phyloP scores from a whole-genome alignment of 345 rosid genomes.

The Boechera retrofracta region DNA sequence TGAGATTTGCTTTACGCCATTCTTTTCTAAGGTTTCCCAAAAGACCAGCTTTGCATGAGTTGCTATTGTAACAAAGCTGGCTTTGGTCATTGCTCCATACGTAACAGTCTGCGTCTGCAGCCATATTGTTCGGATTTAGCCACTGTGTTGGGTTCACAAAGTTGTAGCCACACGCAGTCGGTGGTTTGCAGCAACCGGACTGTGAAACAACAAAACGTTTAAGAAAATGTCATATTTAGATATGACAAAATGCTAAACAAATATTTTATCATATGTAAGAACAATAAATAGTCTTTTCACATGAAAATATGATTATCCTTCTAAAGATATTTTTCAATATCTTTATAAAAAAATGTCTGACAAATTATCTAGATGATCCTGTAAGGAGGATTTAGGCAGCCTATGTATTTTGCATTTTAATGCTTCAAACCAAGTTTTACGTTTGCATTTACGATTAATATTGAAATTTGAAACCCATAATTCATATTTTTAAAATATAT shows the following conservation, averaged over 20 bases:
- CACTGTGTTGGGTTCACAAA: constrained; percentile 81
- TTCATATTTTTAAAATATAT: not conserved
- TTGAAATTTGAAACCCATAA: not conserved
- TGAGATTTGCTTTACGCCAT: constrained; percentile 83
- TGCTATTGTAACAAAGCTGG: constrained; percentile 85
- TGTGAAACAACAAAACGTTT: constrained; percentile 29
- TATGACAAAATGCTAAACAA: not conserved
- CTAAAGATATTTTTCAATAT: not conserved
- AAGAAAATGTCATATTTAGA: not conserved
- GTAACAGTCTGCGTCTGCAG: constrained; percentile 79
- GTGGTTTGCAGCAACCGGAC: constrained; percentile 98
- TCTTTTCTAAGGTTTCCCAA: constrained; percentile 79
- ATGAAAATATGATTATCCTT: not conserved
- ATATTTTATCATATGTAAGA: not conserved
- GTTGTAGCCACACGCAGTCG: constrained; percentile 77
- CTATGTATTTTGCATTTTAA: not conserved
- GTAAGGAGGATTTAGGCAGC: not conserved
- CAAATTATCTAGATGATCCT: not conserved
- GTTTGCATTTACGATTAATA: no score
- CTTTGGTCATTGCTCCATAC: constrained; percentile 83
- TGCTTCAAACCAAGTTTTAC: not conserved
- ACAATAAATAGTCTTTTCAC: not conserved
- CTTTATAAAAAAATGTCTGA: not conserved
- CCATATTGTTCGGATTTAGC: constrained; percentile 75
- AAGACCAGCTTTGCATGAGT: constrained; percentile 87